phyloP scores from a whole-genome alignment of 768 basidiomycete species.

The Mycena kentingensis region DNA sequence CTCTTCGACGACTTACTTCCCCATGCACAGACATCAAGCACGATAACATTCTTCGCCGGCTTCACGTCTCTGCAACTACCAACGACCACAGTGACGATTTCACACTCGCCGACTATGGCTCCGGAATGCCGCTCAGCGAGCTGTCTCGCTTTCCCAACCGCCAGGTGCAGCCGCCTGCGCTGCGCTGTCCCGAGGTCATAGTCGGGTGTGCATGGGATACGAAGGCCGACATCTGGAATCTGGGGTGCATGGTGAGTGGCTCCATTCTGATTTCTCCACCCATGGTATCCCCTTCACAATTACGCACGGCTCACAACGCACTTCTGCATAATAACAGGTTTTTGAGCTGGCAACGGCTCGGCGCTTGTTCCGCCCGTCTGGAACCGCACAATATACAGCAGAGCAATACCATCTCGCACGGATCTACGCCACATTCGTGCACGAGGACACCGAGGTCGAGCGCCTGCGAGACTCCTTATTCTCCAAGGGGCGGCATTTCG shows the following conservation, averaged over 20 bases:
- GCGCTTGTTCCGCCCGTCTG: slow-evolving; percentile 25
- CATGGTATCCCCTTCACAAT: too few species aligned
- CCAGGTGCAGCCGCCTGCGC: slow-evolving; percentile 25
- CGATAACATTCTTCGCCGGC: slow-evolving; percentile 20
- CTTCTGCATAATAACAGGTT: slow-evolving; percentile 18
- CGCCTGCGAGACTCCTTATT: neutral
- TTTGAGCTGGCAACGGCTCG: slow-evolving; percentile 28
- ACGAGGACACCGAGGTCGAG: neutral
- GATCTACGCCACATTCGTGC: slow-evolving; percentile 6
- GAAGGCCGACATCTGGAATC: slow-evolving; percentile 35
- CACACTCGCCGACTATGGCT: slow-evolving; percentile 18
- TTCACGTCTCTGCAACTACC: slow-evolving; percentile 9
- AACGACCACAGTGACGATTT: neutral
- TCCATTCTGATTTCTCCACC: neutral
- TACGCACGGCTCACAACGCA: too few species aligned
- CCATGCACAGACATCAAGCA: slow-evolving; percentile 21
- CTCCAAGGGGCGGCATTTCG: neutral
- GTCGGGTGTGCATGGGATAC: slow-evolving; percentile 27
- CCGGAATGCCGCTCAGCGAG: slow-evolving; percentile 8
- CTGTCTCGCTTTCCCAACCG: slow-evolving; percentile 12
- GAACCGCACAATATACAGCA: slow-evolving; percentile 19
- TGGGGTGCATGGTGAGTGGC: slow-evolving; percentile 31
- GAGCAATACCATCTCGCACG: slow-evolving; percentile 27
- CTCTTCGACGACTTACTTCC: neutral
- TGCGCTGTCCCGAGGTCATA: slow-evolving; percentile 34